Conservation (phyloP, 768 basidiomycete genomes). For the Hirschioporus abietinus region DNA sequence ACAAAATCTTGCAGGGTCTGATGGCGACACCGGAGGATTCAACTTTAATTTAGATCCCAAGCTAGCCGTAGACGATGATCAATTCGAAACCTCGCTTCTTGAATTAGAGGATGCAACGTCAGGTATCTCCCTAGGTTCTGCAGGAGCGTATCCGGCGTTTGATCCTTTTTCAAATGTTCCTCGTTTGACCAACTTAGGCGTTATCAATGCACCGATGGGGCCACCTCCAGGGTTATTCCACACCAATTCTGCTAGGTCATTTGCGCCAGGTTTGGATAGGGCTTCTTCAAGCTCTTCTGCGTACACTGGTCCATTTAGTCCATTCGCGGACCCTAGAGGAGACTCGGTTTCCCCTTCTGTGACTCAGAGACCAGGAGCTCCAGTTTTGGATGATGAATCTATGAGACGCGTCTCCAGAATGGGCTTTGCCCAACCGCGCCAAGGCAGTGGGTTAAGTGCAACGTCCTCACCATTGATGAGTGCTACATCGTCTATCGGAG, state of each 20-base stretch:
- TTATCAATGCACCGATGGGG: not conserved
- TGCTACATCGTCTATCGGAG: slow-evolving; percentile 19
- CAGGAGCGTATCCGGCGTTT: slow-evolving; percentile 55
- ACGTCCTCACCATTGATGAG: slow-evolving; percentile 55
- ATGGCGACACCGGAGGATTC: slow-evolving; percentile 62
- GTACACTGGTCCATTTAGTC: slow-evolving; percentile 77
- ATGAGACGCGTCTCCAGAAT: slow-evolving; percentile 71
- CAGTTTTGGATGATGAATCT: slow-evolving; percentile 51
- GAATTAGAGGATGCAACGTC: slow-evolving; percentile 40
- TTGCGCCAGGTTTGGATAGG: slow-evolving; percentile 35
- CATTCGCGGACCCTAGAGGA: slow-evolving; percentile 57
- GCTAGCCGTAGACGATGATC: slow-evolving; percentile 44
- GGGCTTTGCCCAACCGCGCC: slow-evolving; percentile 71
- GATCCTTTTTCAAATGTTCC: not conserved
- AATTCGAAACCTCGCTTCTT: slow-evolving; percentile 32
- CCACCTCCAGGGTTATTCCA: not conserved
- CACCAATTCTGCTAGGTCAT: slow-evolving; percentile 44
- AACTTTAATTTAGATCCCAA: slow-evolving; percentile 85
- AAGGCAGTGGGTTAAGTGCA: slow-evolving; percentile 37
- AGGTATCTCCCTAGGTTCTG: slow-evolving; percentile 63
- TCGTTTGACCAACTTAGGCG: not conserved
- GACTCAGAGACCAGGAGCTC: slow-evolving; percentile 12
- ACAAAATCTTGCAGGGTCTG: slow-evolving; percentile 60
- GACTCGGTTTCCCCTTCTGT: slow-evolving; percentile 40
- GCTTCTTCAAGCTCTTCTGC: slow-evolving; percentile 41